phyloP scores from a whole-genome alignment of 176 grass and related monocot genomes.

The Triticum monococcum region DNA sequence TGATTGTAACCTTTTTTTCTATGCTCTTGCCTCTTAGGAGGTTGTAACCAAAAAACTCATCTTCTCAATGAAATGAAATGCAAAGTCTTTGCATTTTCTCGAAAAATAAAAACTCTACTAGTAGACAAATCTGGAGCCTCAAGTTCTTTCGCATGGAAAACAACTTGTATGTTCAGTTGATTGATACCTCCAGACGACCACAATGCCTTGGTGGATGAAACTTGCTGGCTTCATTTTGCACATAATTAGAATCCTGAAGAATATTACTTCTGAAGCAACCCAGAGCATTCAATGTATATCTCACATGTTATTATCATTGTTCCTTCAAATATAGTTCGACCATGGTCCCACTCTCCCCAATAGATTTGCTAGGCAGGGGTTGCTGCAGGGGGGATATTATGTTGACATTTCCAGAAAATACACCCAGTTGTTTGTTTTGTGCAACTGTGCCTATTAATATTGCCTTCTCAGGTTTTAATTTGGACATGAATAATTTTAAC shows the following conservation, averaged over 20 bases:
- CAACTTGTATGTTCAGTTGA: background rate
- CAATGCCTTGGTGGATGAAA: background rate
- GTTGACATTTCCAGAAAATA: background rate
- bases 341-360: background rate
- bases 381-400: background rate
- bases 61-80: no score
- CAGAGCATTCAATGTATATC: background rate
- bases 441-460: background rate
- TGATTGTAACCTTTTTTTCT: no score
- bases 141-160: background rate
- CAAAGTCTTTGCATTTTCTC: no score
- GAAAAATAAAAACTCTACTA: background rate
- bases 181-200: background rate
- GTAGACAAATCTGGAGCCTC: background rate
- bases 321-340: constrained; percentile 2
- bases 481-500: constrained; percentile 2
- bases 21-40: no score
- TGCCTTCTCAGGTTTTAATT: background rate
- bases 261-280: background rate
- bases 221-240: background rate
- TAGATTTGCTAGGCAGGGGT: constrained; percentile 4
- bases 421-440: background rate
- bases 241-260: background rate
- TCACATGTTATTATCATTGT: constrained; percentile 2
- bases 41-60: no score